phyloP scores from a whole-genome alignment of 2,329 filamentous ascomycete species.

The Colletotrichum godetiae region DNA sequence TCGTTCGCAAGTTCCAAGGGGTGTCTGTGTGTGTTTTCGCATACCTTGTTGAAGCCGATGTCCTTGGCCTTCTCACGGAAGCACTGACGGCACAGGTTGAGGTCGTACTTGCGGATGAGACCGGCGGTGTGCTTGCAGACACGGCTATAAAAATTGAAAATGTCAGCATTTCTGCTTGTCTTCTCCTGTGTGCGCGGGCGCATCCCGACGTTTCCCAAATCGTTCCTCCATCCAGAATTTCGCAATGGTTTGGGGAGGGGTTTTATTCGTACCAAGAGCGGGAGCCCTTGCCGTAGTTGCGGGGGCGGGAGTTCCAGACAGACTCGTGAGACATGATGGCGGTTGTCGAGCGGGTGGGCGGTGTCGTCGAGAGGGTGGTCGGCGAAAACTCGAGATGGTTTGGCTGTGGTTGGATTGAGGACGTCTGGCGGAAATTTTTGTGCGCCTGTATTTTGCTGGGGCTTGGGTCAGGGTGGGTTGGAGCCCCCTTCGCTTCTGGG shows the following conservation, averaged over 20 bases:
- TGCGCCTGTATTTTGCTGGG: conserved; percentile 27
- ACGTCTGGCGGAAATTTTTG: conserved; percentile 33
- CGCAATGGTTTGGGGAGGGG: neutral
- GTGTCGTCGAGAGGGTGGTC: conserved; percentile 34
- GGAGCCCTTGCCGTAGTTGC: conserved; percentile 96
- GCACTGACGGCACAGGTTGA: conserved; percentile 87
- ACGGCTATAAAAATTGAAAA: conserved; percentile 57
- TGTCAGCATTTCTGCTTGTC: conserved; percentile 43
- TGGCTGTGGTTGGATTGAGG: conserved; percentile 30
- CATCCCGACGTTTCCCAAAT: conserved; percentile 7
- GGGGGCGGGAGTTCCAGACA: conserved; percentile 99
- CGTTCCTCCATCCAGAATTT: neutral
- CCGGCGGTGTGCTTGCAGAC: conserved; percentile 93
- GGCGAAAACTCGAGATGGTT: conserved; percentile 33
- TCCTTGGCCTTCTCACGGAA: conserved; percentile 80
- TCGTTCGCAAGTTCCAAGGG: neutral
- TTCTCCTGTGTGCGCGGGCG: neutral
- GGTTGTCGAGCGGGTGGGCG: conserved; percentile 48
- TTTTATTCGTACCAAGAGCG: conserved; percentile 83
- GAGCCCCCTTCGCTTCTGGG: conserved; percentile 8
- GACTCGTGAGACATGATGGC: conserved; percentile 82
- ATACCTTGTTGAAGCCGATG: conserved; percentile 79
- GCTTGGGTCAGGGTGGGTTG: conserved; percentile 31
- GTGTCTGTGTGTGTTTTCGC: conserved; percentile 37
- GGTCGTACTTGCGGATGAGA: conserved; percentile 99